Evolutionary conservation across 2,329 filamentous ascomycete species (phyloP), one percentile per base, ranked within the genome.

Genomic region (Thelonectria olida): DNA sequence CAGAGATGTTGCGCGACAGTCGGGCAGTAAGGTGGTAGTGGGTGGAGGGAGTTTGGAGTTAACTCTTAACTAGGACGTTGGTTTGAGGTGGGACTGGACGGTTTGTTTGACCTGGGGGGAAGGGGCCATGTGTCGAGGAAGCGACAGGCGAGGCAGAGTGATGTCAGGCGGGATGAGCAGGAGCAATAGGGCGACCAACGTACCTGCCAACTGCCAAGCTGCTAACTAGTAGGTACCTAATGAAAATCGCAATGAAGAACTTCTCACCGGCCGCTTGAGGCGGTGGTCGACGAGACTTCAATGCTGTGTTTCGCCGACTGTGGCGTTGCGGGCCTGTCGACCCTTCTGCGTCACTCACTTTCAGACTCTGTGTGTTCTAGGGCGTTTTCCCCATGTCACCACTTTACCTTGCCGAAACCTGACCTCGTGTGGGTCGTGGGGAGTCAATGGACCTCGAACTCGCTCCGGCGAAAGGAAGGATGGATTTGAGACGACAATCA

Each of bases 1-100:
- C 34, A 23, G 34, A 42, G 34, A 27, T 23, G 42, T 50, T 56
- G 44, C 27, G 25, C 27, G 42, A 45, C 27, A 7, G 45, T 31
- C 13, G 6, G n/a, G 44, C 12, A 34, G 31, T 34, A 15, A 15
- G 15, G 4, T 34, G 31, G 13, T 10, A 4, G 31, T 34, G 31
- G 45, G 45, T 19, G 22, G 22, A 25, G 52, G 42, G 52, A 54
- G 52, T 50, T 56, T 41, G 54, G 42, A 45, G 42, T 45, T 27
- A 10, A n/a, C n/a, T n/a, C n/a, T n/a, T n/a, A n/a, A 22, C 7
- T 17, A 45, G 28, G 20, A n/a, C 20, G 20, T 45, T 27, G 42
- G 23, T 39, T 34, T 25, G 25, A 41, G 34, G 54, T 49, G 54
- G 54, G 44, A 56, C 54, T 13, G 25, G 22, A n/a, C n/a, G n/a